Evolutionary conservation across 2,329 filamentous ascomycete species (phyloP).

Genomic region (Chaetomiaceae sp.): DNA sequence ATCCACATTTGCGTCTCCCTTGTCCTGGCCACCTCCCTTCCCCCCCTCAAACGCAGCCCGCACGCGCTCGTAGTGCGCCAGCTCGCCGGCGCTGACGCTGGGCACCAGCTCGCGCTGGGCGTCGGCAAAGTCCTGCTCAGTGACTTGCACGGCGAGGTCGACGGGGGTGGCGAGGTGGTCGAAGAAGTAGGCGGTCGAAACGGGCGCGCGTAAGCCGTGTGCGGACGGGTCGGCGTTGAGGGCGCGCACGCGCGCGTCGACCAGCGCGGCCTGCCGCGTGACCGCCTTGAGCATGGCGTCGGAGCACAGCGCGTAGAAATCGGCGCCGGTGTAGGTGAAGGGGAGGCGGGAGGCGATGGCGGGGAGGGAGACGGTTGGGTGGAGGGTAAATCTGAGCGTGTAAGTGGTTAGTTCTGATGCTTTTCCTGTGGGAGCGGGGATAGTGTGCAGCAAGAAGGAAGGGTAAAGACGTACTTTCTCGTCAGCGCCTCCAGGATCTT

Average conservation of each 20-base stretch:
- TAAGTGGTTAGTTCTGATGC: neutral
- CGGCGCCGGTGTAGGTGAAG: conserved; percentile 94
- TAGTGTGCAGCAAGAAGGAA: too few relatives aligned
- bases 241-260: conserved; percentile 73
- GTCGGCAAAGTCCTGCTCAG: conserved; percentile 77
- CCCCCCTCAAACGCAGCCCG: conserved; percentile 73
- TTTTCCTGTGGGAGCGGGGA: neutral
- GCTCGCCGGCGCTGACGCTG: conserved; percentile 84
- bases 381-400: conserved; percentile 66
- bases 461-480: conserved; percentile 62
- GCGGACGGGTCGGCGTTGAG: conserved; percentile 46
- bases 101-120: conserved; percentile 85
- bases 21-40: conserved; percentile 37
- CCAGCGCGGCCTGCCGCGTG: conserved; percentile 75
- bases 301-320: conserved; percentile 94
- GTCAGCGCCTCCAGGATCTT: conserved; percentile 92
- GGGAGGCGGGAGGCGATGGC: conserved; percentile 72
- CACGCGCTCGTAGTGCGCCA: conserved; percentile 85
- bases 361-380: conserved; percentile 69
- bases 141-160: conserved; percentile 82
- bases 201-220: conserved; percentile 33
- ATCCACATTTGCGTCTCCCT: conserved; percentile 29
- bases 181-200: conserved; percentile 91
- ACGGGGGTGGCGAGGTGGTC: conserved; percentile 80
- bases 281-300: conserved; percentile 99